Conservation (phyloP, 2,329 filamentous ascomycete genomes). For the Plenodomus biglobosus region DNA sequence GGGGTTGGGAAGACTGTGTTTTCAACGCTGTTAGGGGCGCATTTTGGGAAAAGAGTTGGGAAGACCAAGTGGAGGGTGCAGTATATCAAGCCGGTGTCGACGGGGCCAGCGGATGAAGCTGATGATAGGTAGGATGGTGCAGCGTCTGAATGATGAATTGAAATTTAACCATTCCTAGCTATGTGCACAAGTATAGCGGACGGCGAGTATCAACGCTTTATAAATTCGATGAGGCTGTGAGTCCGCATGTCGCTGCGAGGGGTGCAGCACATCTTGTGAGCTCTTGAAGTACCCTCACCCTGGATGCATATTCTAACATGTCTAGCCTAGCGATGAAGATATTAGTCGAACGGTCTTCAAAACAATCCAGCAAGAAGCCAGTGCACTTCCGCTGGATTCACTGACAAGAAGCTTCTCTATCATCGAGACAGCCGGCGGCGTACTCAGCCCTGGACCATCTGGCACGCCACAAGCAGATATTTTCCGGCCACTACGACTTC, state of each 20-base stretch:
- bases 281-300: background rate
- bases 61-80: conserved; percentile 49
- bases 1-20: conserved; percentile 84
- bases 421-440: conserved; percentile 79
- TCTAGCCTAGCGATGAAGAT: conserved; percentile 28
- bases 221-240: conserved; percentile 73
- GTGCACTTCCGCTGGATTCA: background rate
- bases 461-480: conserved; percentile 76
- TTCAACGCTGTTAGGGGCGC: conserved; percentile 69
- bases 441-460: conserved; percentile 76
- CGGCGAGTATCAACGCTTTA: conserved; percentile 63
- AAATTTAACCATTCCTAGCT: conserved; percentile 48
- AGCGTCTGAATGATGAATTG: background rate
- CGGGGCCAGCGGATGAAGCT: conserved; percentile 67
- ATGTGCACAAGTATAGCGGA: conserved; percentile 62
- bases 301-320: conserved; percentile 4
- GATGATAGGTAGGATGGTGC: conserved; percentile 63
- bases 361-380: conserved; percentile 15
- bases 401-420: conserved; percentile 51
- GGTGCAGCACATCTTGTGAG: conserved; percentile 22
- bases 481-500: conserved; percentile 72
- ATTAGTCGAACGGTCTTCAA: conserved; percentile 22
- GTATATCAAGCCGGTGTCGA: conserved; percentile 82
- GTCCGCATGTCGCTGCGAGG: conserved; percentile 72
- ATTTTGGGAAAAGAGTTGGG: conserved; percentile 39